These are phyloP conservation scores for Carex myosuroides DNA, from an alignment of 176 grass and related monocot genomes.

Conservation along the genomic window DNA sequence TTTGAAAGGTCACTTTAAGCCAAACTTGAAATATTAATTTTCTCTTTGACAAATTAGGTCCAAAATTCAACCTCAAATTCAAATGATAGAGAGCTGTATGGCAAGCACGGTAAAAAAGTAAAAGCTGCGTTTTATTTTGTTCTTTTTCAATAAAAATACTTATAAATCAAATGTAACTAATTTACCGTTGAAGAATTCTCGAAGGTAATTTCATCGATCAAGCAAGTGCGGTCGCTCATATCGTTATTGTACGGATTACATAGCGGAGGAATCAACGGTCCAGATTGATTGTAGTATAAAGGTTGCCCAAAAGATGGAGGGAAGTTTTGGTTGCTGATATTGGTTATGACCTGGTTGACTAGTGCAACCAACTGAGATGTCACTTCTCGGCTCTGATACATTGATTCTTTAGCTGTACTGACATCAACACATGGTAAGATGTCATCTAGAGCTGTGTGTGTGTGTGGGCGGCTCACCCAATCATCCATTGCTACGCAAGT, in stretches of 20 bases:
- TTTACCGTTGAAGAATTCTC: conserved; percentile 42
- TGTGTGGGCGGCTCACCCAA: conserved; percentile 69
- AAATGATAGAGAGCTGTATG: too few species aligned
- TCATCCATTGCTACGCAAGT: conserved; percentile 83
- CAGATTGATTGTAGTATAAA: conserved; percentile 93
- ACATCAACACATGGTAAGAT: conserved; percentile 80
- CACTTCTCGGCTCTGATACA: conserved; percentile 62
- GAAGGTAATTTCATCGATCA: conserved; percentile 41
- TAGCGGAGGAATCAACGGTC: conserved; percentile 52
- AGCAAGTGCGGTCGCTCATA: conserved; percentile 43
- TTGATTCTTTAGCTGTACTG: conserved; percentile 59
- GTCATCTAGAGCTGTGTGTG: conserved; percentile 70
- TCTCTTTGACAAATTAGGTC: too few species aligned
- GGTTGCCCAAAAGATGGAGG: conserved; percentile 30
- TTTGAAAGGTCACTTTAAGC: too few species aligned
- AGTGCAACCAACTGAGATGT: conserved; percentile 77
- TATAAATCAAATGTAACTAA: neutral
- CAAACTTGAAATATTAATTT: too few species aligned
- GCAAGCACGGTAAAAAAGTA: neutral
- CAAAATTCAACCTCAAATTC: too few species aligned
- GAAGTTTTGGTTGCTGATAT: conserved; percentile 73
- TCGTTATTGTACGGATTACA: conserved; percentile 67
- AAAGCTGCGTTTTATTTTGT: neutral
- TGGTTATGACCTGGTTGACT: conserved; percentile 80
- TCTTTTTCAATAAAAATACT: neutral